phyloP scores from a whole-genome alignment of 2,329 filamentous ascomycete genomes.

The Nothopassalora personata region DNA sequence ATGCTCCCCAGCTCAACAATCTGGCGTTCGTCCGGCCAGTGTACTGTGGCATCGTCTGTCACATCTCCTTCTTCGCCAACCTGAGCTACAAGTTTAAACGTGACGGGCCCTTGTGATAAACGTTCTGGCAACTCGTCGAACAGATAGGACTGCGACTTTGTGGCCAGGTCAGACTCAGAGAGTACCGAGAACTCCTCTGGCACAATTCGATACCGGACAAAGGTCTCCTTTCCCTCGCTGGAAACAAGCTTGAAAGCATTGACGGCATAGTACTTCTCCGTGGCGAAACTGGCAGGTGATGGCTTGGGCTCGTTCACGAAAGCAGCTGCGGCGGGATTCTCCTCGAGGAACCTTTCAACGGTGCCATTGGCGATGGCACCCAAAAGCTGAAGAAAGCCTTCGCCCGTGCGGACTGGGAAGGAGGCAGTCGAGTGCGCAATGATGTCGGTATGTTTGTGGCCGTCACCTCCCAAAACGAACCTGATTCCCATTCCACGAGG shows the following conservation, averaged over 20 bases:
- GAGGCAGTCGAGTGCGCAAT: slow-evolving; percentile 48
- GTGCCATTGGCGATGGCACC: slow-evolving; percentile 36
- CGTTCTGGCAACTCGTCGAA: slow-evolving; percentile 45
- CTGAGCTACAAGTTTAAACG: slow-evolving; percentile 48
- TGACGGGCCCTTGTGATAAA: slow-evolving; percentile 35
- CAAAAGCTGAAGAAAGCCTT: slow-evolving; percentile 49
- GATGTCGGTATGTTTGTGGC: slow-evolving; percentile 52
- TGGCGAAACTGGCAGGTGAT: slow-evolving; percentile 45
- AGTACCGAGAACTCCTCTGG: slow-evolving; percentile 41
- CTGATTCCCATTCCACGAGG: slow-evolving; percentile 45
- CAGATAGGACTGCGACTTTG: slow-evolving; percentile 42
- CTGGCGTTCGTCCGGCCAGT: slow-evolving; percentile 50
- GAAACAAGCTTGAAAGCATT: slow-evolving; percentile 47
- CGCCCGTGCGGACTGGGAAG: slow-evolving; percentile 51
- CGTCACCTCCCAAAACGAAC: slow-evolving; percentile 40
- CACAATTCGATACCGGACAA: slow-evolving; percentile 46
- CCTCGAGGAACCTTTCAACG: slow-evolving; percentile 41
- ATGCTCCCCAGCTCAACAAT: slow-evolving; percentile 49
- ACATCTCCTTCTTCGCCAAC: slow-evolving; percentile 46
- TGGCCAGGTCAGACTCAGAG: slow-evolving; percentile 34
- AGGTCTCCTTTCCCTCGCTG: slow-evolving; percentile 39
- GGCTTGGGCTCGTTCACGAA: slow-evolving; percentile 50
- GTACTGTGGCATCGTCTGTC: slow-evolving; percentile 45
- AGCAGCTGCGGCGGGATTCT: slow-evolving; percentile 43
- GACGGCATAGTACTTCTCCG: slow-evolving; percentile 46